Evolutionary conservation across 176 grass and related monocot genomes (phyloP).

Genomic region (Luzula sylvatica): DNA sequence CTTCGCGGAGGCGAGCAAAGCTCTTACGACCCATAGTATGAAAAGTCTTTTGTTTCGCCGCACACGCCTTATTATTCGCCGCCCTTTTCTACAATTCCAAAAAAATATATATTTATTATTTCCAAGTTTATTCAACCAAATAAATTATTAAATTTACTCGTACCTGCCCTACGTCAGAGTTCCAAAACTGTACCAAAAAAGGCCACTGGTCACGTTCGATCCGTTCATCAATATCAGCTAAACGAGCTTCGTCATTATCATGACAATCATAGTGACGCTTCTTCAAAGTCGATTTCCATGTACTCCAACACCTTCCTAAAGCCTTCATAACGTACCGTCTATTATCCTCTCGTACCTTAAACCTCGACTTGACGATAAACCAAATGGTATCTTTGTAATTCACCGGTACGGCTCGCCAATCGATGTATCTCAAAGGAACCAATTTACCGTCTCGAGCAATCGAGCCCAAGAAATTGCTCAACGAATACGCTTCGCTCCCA

Average conservation of each 20-base stretch:
- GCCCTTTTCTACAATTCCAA: constrained; percentile 27
- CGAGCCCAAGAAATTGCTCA: constrained; percentile 26
- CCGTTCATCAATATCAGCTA: constrained; percentile 34
- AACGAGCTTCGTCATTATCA: constrained; percentile 37
- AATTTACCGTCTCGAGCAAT: constrained; percentile 44
- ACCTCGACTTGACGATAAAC: constrained; percentile 25
- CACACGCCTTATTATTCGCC: constrained; percentile 30
- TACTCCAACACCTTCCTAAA: constrained; percentile 21
- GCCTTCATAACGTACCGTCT: constrained; percentile 5
- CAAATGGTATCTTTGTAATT: constrained; percentile 40
- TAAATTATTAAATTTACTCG: background rate
- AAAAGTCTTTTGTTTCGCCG: constrained; percentile 18
- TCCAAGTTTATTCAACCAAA: too few relatives aligned
- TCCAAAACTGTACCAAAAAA: constrained; percentile 42
- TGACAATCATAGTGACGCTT: constrained; percentile 35
- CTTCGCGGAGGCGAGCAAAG: constrained; percentile 36
- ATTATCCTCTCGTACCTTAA: background rate
- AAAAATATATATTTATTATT: background rate
- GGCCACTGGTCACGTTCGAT: constrained; percentile 39
- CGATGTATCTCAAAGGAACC: constrained; percentile 20
- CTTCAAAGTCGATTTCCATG: constrained; percentile 36
- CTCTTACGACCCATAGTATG: constrained; percentile 45
- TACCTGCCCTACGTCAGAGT: constrained; percentile 43
- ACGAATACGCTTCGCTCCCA: constrained; percentile 27
- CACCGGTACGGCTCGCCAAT: constrained; percentile 31